Evolutionary conservation across 202 grass and related monocot species (phyloP).

Genomic region (Schoenoplectus triqueter): DNA sequence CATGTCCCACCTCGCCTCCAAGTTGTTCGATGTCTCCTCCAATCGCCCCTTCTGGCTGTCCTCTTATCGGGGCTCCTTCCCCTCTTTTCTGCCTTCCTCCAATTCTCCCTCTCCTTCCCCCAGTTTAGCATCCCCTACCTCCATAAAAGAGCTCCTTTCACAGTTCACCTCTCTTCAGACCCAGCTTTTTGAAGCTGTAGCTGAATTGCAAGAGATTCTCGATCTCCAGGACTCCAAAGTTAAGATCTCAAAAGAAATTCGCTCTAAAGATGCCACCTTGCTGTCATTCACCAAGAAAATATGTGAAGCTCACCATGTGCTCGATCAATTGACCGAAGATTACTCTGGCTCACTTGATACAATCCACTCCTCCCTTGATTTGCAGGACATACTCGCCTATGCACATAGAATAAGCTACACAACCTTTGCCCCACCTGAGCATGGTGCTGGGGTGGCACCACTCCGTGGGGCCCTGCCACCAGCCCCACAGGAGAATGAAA

Average conservation of each 20-base stretch:
- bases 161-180: constrained; percentile 79
- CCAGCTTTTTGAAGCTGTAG: constrained; percentile 83
- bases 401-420: constrained; percentile 93
- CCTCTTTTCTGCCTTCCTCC: constrained; percentile 61
- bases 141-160: constrained; percentile 68
- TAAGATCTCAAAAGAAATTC: constrained; percentile 61
- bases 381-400: constrained; percentile 76
- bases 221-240: constrained; percentile 75
- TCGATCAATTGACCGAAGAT: constrained; percentile 92
- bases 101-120: constrained; percentile 38
- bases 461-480: constrained; percentile 74
- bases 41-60: constrained; percentile 76
- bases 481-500: constrained; percentile 89
- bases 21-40: constrained; percentile 83
- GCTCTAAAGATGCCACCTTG: constrained; percentile 64
- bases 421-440: constrained; percentile 93
- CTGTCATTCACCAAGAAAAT: constrained; percentile 85
- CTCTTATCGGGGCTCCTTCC: constrained; percentile 73
- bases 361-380: constrained; percentile 71
- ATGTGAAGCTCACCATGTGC: constrained; percentile 85
- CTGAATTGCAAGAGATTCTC: constrained; percentile 85
- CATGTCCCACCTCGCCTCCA: constrained; percentile 72
- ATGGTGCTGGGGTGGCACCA: constrained; percentile 72
- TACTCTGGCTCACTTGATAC: constrained; percentile 79
- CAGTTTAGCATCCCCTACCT: constrained; percentile 41